A percentile compares a stretch with the other conserved stretches of the same genome.
Evolutionary conservation across 192 early-diverging fungal species (phyloP).

Genomic region (Linnemannia elongata): DNA sequence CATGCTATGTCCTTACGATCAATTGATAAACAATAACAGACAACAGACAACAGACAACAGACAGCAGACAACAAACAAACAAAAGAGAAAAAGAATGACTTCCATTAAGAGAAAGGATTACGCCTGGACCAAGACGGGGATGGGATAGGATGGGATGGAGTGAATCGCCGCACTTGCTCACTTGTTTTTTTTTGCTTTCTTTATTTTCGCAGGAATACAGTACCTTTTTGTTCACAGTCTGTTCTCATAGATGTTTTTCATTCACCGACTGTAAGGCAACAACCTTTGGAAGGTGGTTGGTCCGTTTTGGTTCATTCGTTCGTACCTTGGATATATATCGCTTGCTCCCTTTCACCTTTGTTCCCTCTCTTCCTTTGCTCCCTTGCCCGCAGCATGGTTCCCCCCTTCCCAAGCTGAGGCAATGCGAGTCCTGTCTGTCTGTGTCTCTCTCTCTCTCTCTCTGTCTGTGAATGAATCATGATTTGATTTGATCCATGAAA

Average conservation of each 20-base stretch:
- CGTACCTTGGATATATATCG: too few species aligned
- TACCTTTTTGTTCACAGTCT: background rate
- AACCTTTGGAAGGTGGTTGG: too few species aligned
- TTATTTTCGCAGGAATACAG: conserved; percentile 5
- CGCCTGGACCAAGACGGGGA: background rate
- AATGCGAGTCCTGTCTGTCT: too few species aligned
- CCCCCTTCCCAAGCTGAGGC: background rate
- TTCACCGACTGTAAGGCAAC: background rate
- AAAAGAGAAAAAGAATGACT: background rate
- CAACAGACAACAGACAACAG: background rate
- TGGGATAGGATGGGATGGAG: background rate
- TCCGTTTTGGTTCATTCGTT: background rate
- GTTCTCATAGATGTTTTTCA: background rate
- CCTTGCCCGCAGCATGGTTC: background rate
- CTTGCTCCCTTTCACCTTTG: too few species aligned
- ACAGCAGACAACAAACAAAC: background rate
- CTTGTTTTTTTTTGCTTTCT: background rate
- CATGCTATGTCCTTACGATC: background rate
- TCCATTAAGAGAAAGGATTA: background rate
- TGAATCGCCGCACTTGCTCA: background rate
- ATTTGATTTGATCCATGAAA: background rate
- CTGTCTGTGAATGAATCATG: too few species aligned
- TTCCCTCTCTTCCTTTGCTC: too few species aligned
- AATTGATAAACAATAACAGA: too few species aligned
- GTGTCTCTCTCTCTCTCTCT: too few species aligned